Evolutionary conservation across 306 rosid species (phyloP).

Genomic region (Quercus parvula): DNA sequence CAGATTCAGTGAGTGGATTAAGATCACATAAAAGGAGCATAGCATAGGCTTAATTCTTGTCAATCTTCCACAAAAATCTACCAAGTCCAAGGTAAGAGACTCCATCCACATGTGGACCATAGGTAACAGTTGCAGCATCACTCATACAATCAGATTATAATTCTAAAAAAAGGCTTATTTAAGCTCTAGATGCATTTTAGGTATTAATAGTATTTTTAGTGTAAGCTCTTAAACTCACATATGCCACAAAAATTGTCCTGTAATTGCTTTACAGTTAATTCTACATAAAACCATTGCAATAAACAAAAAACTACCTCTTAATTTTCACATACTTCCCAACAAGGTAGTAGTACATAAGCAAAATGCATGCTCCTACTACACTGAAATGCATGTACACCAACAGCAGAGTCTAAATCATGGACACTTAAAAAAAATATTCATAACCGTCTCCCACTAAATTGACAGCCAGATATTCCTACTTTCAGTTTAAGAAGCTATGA

Average conservation of each 20-base stretch:
- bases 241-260: not conserved
- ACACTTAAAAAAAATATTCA: not conserved
- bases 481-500: not conserved
- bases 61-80: not conserved
- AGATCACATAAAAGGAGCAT: not conserved
- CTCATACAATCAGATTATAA: not conserved
- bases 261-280: not conserved
- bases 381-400: not conserved
- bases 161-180: not conserved
- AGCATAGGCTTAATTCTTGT: not conserved
- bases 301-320: not conserved
- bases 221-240: not conserved
- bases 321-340: not conserved
- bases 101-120: not conserved
- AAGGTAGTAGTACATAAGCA: not conserved
- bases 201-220: not conserved
- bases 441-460: not conserved
- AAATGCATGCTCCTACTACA: not conserved
- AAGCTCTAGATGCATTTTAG: not conserved
- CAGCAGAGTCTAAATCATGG: not conserved
- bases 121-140: not conserved
- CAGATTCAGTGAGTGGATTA: not conserved
- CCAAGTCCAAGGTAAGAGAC: not conserved
- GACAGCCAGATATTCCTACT: not conserved
- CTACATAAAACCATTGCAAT: not conserved